Conservation (phyloP, 2,329 filamentous ascomycete species). For the Pestalotiopsis fici region DNA sequence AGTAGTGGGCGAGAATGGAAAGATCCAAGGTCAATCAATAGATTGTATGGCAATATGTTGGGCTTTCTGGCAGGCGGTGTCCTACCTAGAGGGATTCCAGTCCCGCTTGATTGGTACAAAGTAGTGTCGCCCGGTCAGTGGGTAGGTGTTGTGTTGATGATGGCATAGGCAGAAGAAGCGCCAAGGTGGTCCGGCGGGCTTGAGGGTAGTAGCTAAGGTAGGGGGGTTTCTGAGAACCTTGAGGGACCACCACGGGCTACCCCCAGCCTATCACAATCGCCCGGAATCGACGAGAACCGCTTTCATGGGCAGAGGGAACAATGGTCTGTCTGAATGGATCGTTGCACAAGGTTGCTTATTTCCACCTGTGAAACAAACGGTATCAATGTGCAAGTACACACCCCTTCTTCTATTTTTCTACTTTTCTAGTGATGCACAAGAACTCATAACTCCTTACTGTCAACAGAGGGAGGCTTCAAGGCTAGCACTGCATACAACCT, state of each 20-base stretch:
- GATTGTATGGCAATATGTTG: neutral
- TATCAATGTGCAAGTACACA: neutral
- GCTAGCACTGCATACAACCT: neutral
- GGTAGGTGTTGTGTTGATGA: neutral
- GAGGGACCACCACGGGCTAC: neutral
- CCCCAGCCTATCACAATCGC: neutral
- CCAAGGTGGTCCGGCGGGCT: neutral
- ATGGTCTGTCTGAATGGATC: neutral
- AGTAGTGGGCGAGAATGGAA: neutral
- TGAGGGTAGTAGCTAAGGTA: neutral
- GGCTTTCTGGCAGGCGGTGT: slow-evolving; percentile 2
- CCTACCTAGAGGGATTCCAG: too few species aligned
- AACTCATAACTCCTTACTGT: neutral
- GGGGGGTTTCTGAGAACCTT: neutral
- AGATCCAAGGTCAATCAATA: neutral
- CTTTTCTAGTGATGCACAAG: neutral
- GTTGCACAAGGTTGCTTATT: neutral
- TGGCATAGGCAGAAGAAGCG: slow-evolving; percentile 1
- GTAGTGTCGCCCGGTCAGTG: neutral
- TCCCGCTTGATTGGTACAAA: neutral
- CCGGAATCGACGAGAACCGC: neutral
- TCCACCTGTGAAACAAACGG: neutral
- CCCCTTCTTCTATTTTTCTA: too few species aligned
- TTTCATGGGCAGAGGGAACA: neutral
- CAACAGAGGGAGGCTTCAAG: neutral